Base-by-base conservation (phyloP, 371 early-diverging fungal species). In the Apophysomyces ossiformis region DNA sequence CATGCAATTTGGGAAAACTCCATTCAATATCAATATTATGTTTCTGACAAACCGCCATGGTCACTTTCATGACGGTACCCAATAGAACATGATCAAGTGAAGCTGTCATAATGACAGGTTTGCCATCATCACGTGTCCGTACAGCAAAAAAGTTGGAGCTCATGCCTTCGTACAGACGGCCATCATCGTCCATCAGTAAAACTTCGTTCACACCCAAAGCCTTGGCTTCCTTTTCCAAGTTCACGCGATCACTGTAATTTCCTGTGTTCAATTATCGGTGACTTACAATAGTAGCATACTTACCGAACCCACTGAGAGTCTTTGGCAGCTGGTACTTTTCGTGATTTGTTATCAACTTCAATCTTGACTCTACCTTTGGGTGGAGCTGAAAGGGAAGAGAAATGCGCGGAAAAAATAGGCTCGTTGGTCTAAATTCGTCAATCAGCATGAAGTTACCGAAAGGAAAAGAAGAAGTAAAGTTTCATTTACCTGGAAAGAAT, bases 241-340 rank as follows among this genome's bases (percentile, higher is more conserved):
- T 44, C 7, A 65, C 62, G 11, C 87, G 73, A 35, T 86, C 85
- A 36, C 83, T 80, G 62, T 1, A 37, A 6, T 4, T 13, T 26
- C 7, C 32, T 26, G 32, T 2, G 3, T 26, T 26, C 32, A 26
- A 26, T 26, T 26, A 26, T 26, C 32, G 32, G 32, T 26, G 32
- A 26, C 32, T 26, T 26, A 26, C 32, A 26, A 26, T 26, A 26
- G 0, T 26, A 26, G 32, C 32, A 26, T 26, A 26, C 16, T 15
- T 81, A 85, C 85, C 84, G 69, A 18, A 89, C 84, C 90, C 90
- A 89, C 67, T 85, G 83, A 0, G 90, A 86, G 61, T 89, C 87
- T 71, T 89, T 89, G 32, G 85, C 78, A 13, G 71, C 75, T 3
- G 90, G 86, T 9, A 70, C 58, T 3, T 67, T 74, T 50, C 88